Base-by-base conservation (phyloP, 768 basidiomycete species). In the Candolleomyces aberdarensis region DNA sequence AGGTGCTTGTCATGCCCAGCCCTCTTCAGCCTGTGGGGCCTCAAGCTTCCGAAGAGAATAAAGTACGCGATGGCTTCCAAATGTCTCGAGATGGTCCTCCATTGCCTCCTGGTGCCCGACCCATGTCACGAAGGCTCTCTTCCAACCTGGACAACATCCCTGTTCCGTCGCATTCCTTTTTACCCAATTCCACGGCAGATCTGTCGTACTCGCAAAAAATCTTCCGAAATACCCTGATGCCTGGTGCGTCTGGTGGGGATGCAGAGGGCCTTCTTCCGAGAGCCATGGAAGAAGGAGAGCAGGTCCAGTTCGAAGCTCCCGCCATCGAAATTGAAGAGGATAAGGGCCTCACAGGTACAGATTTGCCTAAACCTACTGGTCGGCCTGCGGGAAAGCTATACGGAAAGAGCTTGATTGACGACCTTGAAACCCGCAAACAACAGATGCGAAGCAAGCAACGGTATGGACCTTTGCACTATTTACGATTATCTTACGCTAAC, bases 1-100 rank as follows among this genome's bases (percentile, higher is more conserved):
- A 94, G 71, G 82, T 94, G n/a, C 86, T 97, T 49, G 86, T 97
- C 63, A 96, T 97, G 95, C 95, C 95, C 10, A 90, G 89, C 62
- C 92, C 93, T 1, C 76, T 96, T 41, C 91, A 95, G 66, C 75
- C 79, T 55, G 67, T 73, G 17, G 68, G 76, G 17, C 66, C 72
- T 41, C 63, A 72, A 20, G 64, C 26, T 26, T 26, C 78, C 17
- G 70, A 76, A 15, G 64, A 66, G 46, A 69, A 68, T 3, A 74
- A 70, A 44, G 66, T 78, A 36, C 76, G 79, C 51, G 84, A 84
- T 52, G 88, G 87, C 9, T 90, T 92, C 71, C 79, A 84, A 69
- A 71, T 80, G 49, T 82, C 86, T 15, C 76, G 78, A 13, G 90
- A 94, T 70, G 91, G 87, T 0, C 86, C 88, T 52, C 93, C 93